Base-by-base conservation (phyloP, 1,284 basidiomycete species). In the Malassezia pachydermatis region DNA sequence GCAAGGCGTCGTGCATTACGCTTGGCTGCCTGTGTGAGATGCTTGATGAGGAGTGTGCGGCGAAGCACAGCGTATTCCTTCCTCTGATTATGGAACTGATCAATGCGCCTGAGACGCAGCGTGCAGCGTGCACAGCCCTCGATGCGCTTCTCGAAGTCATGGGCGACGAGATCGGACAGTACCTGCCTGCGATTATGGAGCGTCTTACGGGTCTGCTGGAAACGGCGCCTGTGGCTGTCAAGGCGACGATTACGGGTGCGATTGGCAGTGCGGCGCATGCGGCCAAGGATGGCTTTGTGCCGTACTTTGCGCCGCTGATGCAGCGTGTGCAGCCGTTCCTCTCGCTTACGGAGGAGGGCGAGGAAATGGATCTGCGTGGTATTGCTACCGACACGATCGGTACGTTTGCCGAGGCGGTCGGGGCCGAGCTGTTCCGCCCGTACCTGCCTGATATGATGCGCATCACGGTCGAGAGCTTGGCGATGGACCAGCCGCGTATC, bases 341-440 rank as follows among this genome's bases (percentile, higher is more conserved):
- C 75, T 79, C 86, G 41, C 78, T 86, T 35, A 81, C 88, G 34
- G 76, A 75, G 45, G 81, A 81, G 33, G 86, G 88, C 68, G 88
- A 90, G 70, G 83, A 82, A 60, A 74, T 74, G 60, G 90, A 98
- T 67, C 80, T 99, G 35, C 86, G 94, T 55, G 94, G 94, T 35
- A 94, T 96, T 70, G 85, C 92, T 22, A 95, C 94, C 80, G 94
- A 98, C 75, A 89, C 94, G 29, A 84, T 96, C 57, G 94, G 94
- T 40, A 98, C 94, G 0, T 88, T 99, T 61, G 88, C 92, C 28
- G 94, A 96, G 75, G 89, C 94, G 13, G 88, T 98, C 44, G 94
- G 94, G 59, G 81, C 83, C 70, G 89, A 98, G 22, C 77, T 81
- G 25, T 99, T 98, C 84, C 79, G 86, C 32, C 92, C 90, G 19